Evolutionary conservation across 1,284 basidiomycete species (phyloP), one percentile per base, ranked within the genome.

Genomic region (Pascua sp.): DNA sequence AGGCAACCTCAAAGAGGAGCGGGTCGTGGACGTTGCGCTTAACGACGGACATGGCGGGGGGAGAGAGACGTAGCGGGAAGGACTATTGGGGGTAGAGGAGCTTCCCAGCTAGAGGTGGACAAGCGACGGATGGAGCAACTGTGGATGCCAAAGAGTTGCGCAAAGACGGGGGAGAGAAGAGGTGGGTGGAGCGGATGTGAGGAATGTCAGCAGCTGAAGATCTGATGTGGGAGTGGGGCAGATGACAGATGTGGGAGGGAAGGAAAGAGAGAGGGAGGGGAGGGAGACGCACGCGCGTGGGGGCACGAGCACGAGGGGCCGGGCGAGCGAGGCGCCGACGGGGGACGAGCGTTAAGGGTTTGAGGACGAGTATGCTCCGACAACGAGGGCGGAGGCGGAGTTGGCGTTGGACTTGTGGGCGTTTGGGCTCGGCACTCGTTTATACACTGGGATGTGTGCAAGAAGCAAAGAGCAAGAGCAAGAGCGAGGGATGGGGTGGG

Each of bases 1-100:
- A 93, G 40, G 90, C 90, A 72, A 86, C 89, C 74, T 93, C 91
- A 73, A 93, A 93, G 71, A 93, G 86, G 41, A 90, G 73, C 48
- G 88, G 83, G 67, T 86, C 83, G 71, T 85, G 84, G 49, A 91
- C 86, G 76, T 90, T 86, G 78, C 90, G 88, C 45, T 63, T 54
- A 61, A 72, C 67, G 24, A 32, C 24, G 43, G 53, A 38, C 40
- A 56, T 55, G 13, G 46, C 38, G 40, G 16, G 7, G 13, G 18
- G 15, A 43, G 48, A 43, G 41, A 18, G 36, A 24, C 37, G 36
- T 40, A 13, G 47, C 16, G 32, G 45, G 42, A 38, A 42, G n/a
- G 13, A 39, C n/a, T 42, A 46, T 12, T 16, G 50, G 17, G n/a
- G 32, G 5, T 3, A 12, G 46, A 16, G 18, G 18, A 24, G 43